phyloP scores from a whole-genome alignment of 2,329 filamentous ascomycete species.

The Cyphellophora europaea region DNA sequence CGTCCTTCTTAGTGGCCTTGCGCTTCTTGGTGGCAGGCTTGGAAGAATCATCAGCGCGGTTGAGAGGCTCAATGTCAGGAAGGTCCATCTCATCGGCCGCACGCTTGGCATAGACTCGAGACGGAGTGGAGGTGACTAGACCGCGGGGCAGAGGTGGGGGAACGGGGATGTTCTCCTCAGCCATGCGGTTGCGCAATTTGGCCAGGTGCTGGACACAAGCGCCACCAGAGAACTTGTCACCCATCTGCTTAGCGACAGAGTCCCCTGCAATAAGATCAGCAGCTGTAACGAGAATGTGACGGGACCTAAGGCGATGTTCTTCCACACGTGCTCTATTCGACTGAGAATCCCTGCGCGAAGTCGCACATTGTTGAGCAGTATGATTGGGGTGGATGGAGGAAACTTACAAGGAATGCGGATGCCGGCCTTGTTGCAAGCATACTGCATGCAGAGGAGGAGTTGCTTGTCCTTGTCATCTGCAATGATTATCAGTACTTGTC shows the following conservation, averaged over 20 bases:
- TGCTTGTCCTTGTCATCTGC: conserved; percentile 34
- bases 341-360: too few species aligned
- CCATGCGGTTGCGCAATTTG: conserved; percentile 31
- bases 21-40: not conserved
- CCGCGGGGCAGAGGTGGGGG: conserved; percentile 32
- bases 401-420: conserved; percentile 32
- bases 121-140: conserved; percentile 16
- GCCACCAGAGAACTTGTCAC: conserved; percentile 30
- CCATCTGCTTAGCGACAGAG: conserved; percentile 30
- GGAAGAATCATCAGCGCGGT: not conserved
- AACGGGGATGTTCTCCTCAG: conserved; percentile 23
- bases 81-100: conserved; percentile 2
- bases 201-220: conserved; percentile 38
- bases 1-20: not conserved
- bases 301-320: too few species aligned
- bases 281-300: too few species aligned
- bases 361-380: not conserved
- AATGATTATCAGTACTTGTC: conserved; percentile 10
- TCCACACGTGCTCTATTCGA: too few species aligned
- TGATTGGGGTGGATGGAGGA: too few species aligned
- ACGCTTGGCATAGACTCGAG: conserved; percentile 12
- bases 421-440: conserved; percentile 26
- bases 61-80: conserved; percentile 1
- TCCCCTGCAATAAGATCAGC: conserved; percentile 16
- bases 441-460: conserved; percentile 32